phyloP scores from a whole-genome alignment of 495 filamentous ascomycete genomes.

The Aspergillus biplanus region DNA sequence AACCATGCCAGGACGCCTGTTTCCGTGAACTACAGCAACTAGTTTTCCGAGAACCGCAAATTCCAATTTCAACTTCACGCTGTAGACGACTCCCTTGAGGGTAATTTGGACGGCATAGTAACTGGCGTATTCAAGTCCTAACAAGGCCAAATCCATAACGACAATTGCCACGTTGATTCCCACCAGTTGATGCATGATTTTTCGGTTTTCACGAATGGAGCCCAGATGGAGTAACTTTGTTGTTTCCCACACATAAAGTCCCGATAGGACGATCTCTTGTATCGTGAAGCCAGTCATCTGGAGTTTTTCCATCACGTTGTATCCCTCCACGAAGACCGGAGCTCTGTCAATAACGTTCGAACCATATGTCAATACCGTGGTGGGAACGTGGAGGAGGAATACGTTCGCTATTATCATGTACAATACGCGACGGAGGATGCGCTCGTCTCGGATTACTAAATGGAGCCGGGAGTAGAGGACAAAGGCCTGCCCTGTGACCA shows the following conservation, averaged over 20 bases:
- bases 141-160: constrained; percentile 50
- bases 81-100: constrained; percentile 62
- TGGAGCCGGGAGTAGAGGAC: constrained; percentile 57
- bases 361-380: constrained; percentile 54
- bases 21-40: constrained; percentile 43
- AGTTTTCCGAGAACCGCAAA: constrained; percentile 62
- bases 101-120: constrained; percentile 59
- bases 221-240: constrained; percentile 53
- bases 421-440: constrained; percentile 43
- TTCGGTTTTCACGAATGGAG: constrained; percentile 44
- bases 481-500: constrained; percentile 57
- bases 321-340: constrained; percentile 43
- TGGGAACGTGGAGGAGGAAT: constrained; percentile 52
- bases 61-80: constrained; percentile 68
- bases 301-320: constrained; percentile 59
- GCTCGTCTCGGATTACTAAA: constrained; percentile 51
- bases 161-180: constrained; percentile 59
- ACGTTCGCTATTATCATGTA: constrained; percentile 49
- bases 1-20: constrained; percentile 32
- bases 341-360: constrained; percentile 40
- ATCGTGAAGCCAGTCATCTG: constrained; percentile 60
- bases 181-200: constrained; percentile 58
- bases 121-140: constrained; percentile 54
- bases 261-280: constrained; percentile 61
- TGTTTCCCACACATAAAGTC: constrained; percentile 60